Percentiles rank a stretch among this genome's conserved stretches.
Conservation (phyloP, 2,329 filamentous ascomycete species). For the Hypomyces perniciosus region DNA sequence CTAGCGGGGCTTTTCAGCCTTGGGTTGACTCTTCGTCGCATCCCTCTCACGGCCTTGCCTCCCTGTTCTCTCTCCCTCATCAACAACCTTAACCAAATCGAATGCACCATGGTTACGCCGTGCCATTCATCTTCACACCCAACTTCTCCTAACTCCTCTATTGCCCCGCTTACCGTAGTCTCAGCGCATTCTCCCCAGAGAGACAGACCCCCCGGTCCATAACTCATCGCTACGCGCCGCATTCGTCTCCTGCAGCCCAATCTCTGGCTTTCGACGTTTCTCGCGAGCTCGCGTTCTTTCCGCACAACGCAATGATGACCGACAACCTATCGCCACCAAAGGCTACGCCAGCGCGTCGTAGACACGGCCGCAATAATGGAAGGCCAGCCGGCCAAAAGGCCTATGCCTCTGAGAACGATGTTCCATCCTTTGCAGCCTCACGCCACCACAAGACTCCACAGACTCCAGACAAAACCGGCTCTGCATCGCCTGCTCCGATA, state of each 20-base stretch:
- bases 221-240: neutral
- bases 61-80: neutral
- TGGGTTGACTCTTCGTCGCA: neutral
- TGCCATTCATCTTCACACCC: neutral
- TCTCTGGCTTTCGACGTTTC: neutral
- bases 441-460: constrained; percentile 31
- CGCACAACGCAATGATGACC: constrained; percentile 23
- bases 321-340: constrained; percentile 27
- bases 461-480: constrained; percentile 42
- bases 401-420: constrained; percentile 56
- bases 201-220: neutral
- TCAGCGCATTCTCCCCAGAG: neutral
- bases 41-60: neutral
- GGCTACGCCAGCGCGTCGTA: constrained; percentile 31
- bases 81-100: neutral
- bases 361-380: constrained; percentile 36
- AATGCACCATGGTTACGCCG: neutral
- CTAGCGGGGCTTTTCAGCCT: neutral
- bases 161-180: neutral
- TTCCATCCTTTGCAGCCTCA: constrained; percentile 24
- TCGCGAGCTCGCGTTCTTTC: neutral
- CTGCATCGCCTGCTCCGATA: constrained; percentile 29
- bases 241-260: neutral
- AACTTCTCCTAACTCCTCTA: neutral
- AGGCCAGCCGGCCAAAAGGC: constrained; percentile 42